Evolutionary conservation across 2,329 filamentous ascomycete species (phyloP).

Genomic region (Graphilbum sp.): DNA sequence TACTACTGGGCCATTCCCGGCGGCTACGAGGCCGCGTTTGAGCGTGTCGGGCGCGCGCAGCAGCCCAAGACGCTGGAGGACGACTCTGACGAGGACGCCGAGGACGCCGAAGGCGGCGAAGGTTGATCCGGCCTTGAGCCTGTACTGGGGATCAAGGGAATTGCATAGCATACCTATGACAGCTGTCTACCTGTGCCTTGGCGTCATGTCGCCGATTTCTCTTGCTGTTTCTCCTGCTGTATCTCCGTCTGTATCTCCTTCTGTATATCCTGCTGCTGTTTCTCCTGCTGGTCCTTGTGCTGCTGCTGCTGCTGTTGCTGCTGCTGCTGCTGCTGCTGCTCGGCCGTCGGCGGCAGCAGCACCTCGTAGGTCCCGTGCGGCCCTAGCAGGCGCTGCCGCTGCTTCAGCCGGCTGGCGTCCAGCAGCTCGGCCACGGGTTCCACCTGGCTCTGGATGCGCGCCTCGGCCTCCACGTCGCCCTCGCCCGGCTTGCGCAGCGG

Average conservation of each 20-base stretch:
- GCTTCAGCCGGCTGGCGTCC: conserved; percentile 14
- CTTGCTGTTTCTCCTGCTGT: too few species aligned
- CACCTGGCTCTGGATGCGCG: conserved; percentile 19
- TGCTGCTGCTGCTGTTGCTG: background rate
- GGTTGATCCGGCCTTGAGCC: conserved; percentile 7
- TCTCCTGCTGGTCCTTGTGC: too few species aligned
- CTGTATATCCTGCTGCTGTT: too few species aligned
- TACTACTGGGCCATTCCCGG: conserved; percentile 62
- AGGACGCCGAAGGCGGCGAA: conserved; percentile 10
- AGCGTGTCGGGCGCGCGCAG: conserved; percentile 24
- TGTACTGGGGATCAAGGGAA: too few species aligned
- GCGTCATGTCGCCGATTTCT: too few species aligned
- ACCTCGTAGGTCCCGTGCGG: conserved; percentile 12
- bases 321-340: background rate
- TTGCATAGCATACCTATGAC: too few species aligned
- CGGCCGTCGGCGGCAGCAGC: conserved; percentile 2
- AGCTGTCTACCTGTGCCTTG: too few species aligned
- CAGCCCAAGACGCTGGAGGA: conserved; percentile 23
- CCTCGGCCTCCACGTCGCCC: conserved; percentile 20
- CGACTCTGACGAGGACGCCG: conserved; percentile 35
- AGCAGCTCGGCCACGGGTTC: conserved; percentile 18
- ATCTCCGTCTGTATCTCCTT: too few species aligned
- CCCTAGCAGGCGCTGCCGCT: conserved; percentile 11
- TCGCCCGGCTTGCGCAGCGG: conserved; percentile 26
- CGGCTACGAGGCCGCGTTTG: conserved; percentile 44